Evolutionary conservation across 805 yeast species (phyloP), one percentile per base, ranked within the genome.

Genomic region (Kuraishia molischiana): DNA sequence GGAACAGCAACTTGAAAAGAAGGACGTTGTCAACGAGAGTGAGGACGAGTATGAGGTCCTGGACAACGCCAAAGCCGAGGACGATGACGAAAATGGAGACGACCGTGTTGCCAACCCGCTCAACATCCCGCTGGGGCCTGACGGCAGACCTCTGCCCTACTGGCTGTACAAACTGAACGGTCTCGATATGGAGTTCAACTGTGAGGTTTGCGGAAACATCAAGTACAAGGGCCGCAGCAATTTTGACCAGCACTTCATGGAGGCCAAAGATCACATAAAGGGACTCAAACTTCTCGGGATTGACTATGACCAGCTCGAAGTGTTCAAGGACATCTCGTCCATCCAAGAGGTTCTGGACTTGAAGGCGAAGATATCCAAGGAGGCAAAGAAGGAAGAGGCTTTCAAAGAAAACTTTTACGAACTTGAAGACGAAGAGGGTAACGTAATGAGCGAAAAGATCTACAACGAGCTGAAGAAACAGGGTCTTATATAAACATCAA

Each of bases 141-240:
- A 89, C 57, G 97, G 97, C 0, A 72, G 69, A 30, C 97, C 97
- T 1, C 85, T 92, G 21, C 98, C 98, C 2, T 76, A 69, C 38
- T 92, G 98, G 98, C 64, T 92, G 21, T 89, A 77, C 66, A 92
- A 89, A 56, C 63, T 89, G 33, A 87, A 86, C 49, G 98, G 98
- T 0, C 64, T 89, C 9, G 83, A 83, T 39, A 69, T 74, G 32
- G 74, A 72, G 37, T 85, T 76, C 48, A 50, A 59, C 1, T 92
- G 98, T 55, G 97, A 92, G 58, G 73, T 92, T 5, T 92, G 98
- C 54, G 94, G 95, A 4, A 77, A 84, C 48, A 55, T 59, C 24
- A 61, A 64, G 5, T 90, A 80, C 58, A 72, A 74, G 48, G 98
- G 98, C 1, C 67, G 95, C 6, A 64, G 68, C 35, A 67, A 69